Percentiles rank a stretch among this genome's conserved stretches.
Evolutionary conservation across 306 rosid genomes (phyloP).

Genomic region (Quercus aquifolioides): DNA sequence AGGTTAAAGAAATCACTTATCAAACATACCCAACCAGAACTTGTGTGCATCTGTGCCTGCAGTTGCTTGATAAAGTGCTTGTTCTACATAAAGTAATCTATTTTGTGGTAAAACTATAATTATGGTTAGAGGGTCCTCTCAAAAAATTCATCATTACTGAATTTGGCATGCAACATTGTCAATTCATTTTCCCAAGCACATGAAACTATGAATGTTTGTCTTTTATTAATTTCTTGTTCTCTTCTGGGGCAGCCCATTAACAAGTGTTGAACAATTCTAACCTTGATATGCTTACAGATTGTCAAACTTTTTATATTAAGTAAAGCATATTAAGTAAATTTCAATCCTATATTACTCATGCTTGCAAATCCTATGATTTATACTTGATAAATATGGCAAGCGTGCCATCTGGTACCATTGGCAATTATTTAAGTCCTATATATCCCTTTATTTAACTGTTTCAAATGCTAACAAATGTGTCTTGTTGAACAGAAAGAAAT

Average conservation of each 20-base stretch:
- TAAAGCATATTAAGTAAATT: background rate
- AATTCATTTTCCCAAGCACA: too few relatives aligned
- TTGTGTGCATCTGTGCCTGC: background rate
- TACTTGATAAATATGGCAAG: background rate
- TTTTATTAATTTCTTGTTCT: background rate
- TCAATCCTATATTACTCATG: background rate
- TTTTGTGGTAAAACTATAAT: background rate
- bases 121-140: background rate
- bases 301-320: background rate
- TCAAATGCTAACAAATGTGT: slow-evolving; percentile 27
- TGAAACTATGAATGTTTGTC: background rate
- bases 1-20: background rate
- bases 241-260: background rate
- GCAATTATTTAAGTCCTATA: background rate
- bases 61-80: background rate
- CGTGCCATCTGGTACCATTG: background rate
- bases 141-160: background rate
- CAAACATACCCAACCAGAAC: background rate
- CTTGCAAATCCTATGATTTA: background rate
- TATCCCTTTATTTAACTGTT: background rate
- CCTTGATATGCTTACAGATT: background rate
- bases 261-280: background rate
- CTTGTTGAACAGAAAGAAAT: slow-evolving; percentile 72
- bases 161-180: background rate
- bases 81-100: background rate